A percentile compares a stretch with the other conserved stretches of the same genome.
Evolutionary conservation across 139 green algal genomes (phyloP).

Genomic region (Zygnema cylindricum): DNA sequence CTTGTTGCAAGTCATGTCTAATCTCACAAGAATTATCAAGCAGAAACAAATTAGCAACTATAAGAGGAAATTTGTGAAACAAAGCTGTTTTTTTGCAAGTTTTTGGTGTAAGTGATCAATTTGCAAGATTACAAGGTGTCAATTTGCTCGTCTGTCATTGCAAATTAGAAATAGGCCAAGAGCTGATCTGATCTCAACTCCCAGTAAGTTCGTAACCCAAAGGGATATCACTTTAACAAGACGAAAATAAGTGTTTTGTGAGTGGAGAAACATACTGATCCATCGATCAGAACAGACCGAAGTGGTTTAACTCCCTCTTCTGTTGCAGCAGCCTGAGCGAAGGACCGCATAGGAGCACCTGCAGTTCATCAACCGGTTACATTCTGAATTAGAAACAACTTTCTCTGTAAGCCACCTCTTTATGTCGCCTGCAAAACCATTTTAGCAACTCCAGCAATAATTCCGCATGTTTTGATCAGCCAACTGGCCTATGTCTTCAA

Average conservation of each 20-base stretch:
- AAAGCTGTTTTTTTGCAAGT: background rate
- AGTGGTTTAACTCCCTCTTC: conserved; percentile 47
- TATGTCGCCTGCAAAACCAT: too few species aligned
- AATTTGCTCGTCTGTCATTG: background rate
- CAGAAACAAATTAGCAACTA: background rate
- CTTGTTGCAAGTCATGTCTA: background rate
- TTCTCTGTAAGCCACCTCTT: too few species aligned
- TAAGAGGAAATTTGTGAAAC: background rate
- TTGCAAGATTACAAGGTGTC: background rate
- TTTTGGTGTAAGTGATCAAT: background rate
- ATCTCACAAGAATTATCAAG: background rate
- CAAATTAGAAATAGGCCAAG: background rate
- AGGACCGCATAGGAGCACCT: conserved; percentile 30
- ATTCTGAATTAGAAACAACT: too few species aligned
- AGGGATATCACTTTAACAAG: background rate
- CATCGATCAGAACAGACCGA: conserved; percentile 61
- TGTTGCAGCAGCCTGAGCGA: conserved; percentile 39
- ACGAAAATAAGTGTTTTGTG: background rate
- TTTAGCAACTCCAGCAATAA: too few species aligned
- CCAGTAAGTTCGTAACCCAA: background rate
- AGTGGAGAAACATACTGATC: conserved; percentile 28
- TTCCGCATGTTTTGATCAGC: too few species aligned
- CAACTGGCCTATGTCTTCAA: too few species aligned
- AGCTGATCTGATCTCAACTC: background rate
- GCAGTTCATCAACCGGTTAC: too few species aligned